Evolutionary conservation across 1,284 basidiomycete genomes (phyloP).

Genomic region (Austroboletus olivaceoglutinosus): DNA sequence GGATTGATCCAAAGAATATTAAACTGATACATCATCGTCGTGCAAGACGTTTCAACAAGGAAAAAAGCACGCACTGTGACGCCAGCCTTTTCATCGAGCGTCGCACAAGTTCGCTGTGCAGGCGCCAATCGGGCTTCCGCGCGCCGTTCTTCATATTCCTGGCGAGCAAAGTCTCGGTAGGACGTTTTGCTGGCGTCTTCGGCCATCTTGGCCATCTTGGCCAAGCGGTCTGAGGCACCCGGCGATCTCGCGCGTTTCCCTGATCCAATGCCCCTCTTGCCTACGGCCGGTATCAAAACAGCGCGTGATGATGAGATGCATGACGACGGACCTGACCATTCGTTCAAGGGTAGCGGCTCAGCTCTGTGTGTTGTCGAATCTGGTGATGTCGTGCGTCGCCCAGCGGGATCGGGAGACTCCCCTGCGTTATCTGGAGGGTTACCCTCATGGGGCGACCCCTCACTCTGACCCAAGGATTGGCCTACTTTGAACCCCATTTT

Average conservation of each 20-base stretch:
- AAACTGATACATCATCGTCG: conserved; percentile 47
- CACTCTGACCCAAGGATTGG: conserved; percentile 60
- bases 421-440: conserved; percentile 9
- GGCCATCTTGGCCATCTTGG: conserved; percentile 71
- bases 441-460: no score
- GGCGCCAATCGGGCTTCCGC: conserved; percentile 66
- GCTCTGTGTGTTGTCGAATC: conserved; percentile 42
- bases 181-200: conserved; percentile 54
- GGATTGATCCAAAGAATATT: conserved; percentile 77
- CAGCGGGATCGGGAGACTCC: conserved; percentile 4
- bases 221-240: conserved; percentile 54
- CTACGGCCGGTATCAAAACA: conserved; percentile 38
- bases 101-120: conserved; percentile 68
- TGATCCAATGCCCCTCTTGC: conserved; percentile 73
- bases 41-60: background rate
- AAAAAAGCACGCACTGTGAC: conserved; percentile 48
- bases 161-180: conserved; percentile 64
- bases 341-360: conserved; percentile 66
- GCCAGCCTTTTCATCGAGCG: conserved; percentile 68
- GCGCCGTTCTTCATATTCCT: conserved; percentile 70
- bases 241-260: conserved; percentile 72
- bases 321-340: conserved; percentile 68
- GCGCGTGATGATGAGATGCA: background rate
- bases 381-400: conserved; percentile 1
- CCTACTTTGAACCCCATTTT: conserved; percentile 88